phyloP scores from a whole-genome alignment of 2,329 filamentous ascomycete species.

The Cladophialophora carrionii region DNA sequence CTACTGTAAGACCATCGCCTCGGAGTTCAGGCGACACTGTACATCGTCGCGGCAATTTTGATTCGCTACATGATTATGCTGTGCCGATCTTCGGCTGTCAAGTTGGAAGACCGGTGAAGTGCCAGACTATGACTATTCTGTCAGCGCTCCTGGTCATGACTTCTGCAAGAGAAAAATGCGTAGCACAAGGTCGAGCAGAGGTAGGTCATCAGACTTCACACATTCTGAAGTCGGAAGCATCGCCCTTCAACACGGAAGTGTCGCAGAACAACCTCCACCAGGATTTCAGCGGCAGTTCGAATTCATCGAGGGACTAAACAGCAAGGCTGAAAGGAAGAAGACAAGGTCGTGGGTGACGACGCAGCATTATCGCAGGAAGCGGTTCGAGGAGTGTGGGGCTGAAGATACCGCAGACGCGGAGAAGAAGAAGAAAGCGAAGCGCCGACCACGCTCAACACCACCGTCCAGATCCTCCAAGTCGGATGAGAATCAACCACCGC shows the following conservation, averaged over 20 bases:
- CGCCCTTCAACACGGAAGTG: neutral
- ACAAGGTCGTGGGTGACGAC: conserved; percentile 26
- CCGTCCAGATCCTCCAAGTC: neutral
- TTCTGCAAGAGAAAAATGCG: conserved; percentile 7
- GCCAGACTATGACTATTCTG: neutral
- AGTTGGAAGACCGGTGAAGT: neutral
- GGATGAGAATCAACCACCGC: conserved; percentile 1
- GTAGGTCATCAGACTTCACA: neutral
- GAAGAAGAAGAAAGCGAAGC: neutral
- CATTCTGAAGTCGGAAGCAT: neutral
- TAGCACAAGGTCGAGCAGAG: neutral
- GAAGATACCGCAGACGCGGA: neutral
- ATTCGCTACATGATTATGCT: neutral
- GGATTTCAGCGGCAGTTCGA: conserved; percentile 17
- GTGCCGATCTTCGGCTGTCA: too few species aligned
- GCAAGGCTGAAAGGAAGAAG: conserved; percentile 17
- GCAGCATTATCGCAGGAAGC: conserved; percentile 26
- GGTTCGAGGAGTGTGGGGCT: neutral
- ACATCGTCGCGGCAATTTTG: neutral
- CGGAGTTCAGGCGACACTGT: neutral
- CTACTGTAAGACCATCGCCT: neutral
- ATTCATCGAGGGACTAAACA: conserved; percentile 25
- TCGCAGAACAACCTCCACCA: neutral
- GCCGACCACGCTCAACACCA: neutral
- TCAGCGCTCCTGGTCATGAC: conserved; percentile 2